A percentile compares a stretch with the other conserved stretches of the same genome.
Conservation (phyloP, 2,329 filamentous ascomycete species). For the Venturiaceae sp. region DNA sequence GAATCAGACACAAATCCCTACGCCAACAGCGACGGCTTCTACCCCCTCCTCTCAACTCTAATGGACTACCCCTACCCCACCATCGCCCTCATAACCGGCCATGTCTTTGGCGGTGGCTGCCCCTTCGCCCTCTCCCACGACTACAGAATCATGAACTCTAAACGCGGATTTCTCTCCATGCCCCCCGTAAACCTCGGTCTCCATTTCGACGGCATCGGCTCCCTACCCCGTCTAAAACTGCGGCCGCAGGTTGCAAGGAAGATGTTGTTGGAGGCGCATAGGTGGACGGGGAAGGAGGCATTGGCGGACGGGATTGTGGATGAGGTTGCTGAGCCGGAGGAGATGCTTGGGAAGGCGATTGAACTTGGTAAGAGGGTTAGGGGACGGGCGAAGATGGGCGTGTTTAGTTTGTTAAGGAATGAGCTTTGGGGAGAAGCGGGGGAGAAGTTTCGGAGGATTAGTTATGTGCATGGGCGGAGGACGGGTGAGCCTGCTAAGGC, state of each 20-base stretch:
- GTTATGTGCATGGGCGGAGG: constrained; percentile 41
- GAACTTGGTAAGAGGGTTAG: constrained; percentile 33
- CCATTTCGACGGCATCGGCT: constrained; percentile 46
- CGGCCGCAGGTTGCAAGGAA: constrained; percentile 41
- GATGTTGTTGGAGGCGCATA: constrained; percentile 46
- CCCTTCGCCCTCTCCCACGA: constrained; percentile 38
- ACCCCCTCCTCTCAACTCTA: constrained; percentile 39
- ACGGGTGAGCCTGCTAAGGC: constrained; percentile 35
- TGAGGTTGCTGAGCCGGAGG: constrained; percentile 36
- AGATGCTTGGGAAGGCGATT: constrained; percentile 38
- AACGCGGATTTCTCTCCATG: constrained; percentile 31
- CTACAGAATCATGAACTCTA: constrained; percentile 30
- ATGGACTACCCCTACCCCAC: constrained; percentile 41
- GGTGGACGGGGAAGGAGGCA: constrained; percentile 43
- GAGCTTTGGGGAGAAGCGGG: constrained; percentile 46
- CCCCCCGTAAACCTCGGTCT: constrained; percentile 46
- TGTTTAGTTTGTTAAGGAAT: constrained; percentile 41
- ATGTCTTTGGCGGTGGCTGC: constrained; percentile 40
- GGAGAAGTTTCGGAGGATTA: constrained; percentile 40
- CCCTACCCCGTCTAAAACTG: constrained; percentile 42
- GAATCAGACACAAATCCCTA: constrained; percentile 39
- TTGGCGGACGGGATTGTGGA: constrained; percentile 45
- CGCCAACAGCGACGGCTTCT: constrained; percentile 49
- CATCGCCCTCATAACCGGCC: constrained; percentile 37
- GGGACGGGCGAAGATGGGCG: constrained; percentile 35